Conservation (phyloP, 192 early-diverging fungal species). For the Gamsiella multidivaricata region DNA sequence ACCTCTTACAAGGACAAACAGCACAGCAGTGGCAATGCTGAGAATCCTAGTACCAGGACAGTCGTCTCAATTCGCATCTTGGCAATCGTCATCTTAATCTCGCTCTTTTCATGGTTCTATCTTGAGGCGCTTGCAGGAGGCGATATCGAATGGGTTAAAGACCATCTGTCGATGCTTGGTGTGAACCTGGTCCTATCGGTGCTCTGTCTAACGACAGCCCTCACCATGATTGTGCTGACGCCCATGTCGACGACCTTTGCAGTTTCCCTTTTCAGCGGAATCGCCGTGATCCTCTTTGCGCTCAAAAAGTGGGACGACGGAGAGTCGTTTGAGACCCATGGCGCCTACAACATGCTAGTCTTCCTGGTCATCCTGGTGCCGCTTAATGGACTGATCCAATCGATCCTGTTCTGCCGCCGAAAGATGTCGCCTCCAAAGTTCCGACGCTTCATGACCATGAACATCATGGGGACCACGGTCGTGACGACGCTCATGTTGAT, state of each 20-base stretch:
- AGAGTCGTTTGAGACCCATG: slow-evolving; percentile 66
- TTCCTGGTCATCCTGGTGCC: slow-evolving; percentile 62
- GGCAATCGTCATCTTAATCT: slow-evolving; percentile 36
- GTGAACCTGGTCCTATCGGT: slow-evolving; percentile 57
- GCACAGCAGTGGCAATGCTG: not conserved
- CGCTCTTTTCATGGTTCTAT: slow-evolving; percentile 48
- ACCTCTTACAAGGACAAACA: not conserved
- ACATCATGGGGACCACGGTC: slow-evolving; percentile 18
- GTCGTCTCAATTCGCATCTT: slow-evolving; percentile 35
- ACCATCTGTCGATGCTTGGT: slow-evolving; percentile 59
- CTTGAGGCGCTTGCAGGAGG: slow-evolving; percentile 56
- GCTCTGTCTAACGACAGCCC: slow-evolving; percentile 53
- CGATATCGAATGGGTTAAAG: slow-evolving; percentile 60
- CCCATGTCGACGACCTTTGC: slow-evolving; percentile 53
- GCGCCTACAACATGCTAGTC: slow-evolving; percentile 68
- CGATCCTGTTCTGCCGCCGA: slow-evolving; percentile 32
- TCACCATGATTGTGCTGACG: slow-evolving; percentile 55
- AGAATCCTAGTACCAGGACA: not conserved
- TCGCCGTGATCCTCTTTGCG: slow-evolving; percentile 20
- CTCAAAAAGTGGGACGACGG: slow-evolving; percentile 67
- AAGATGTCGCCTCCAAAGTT: slow-evolving; percentile 35
- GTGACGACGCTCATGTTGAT: slow-evolving; percentile 31
- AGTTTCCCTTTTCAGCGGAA: slow-evolving; percentile 5
- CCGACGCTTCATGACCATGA: slow-evolving; percentile 45
- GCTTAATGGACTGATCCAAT: slow-evolving; percentile 57